Evolutionary conservation across 2,329 filamentous ascomycete species (phyloP).

Genomic region (Metarhizium guizhouense): DNA sequence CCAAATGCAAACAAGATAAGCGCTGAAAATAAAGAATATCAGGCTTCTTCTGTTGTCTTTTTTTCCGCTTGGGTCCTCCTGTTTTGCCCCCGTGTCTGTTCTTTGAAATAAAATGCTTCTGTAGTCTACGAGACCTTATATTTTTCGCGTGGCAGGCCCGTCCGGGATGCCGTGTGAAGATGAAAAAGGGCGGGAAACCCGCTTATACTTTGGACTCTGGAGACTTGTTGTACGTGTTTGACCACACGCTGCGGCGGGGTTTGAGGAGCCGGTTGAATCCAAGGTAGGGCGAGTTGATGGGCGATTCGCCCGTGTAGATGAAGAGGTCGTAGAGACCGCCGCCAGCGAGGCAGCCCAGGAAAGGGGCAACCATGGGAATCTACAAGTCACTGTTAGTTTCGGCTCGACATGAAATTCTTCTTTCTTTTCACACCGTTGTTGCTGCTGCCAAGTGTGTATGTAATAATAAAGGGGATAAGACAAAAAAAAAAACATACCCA

Average conservation of each 20-base stretch:
- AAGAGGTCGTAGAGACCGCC: constrained; percentile 60
- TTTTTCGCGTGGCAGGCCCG: background rate
- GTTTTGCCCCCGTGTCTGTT: background rate
- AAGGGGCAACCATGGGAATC: constrained; percentile 66
- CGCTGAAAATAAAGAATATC: background rate
- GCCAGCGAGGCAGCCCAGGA: constrained; percentile 54
- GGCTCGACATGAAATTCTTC: background rate
- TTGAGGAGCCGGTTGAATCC: constrained; percentile 46
- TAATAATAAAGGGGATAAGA: background rate
- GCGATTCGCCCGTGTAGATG: constrained; percentile 61
- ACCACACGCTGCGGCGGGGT: constrained; percentile 26
- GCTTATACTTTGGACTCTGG: constrained; percentile 14
- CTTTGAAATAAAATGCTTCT: background rate
- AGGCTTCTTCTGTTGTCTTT: background rate
- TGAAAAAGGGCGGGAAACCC: background rate
- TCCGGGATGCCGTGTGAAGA: background rate
- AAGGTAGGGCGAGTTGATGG: constrained; percentile 58
- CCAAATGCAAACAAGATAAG: background rate
- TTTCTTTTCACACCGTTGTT: no score
- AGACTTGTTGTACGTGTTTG: constrained; percentile 21
- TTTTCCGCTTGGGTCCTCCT: background rate
- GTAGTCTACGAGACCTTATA: background rate
- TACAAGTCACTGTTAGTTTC: constrained; percentile 18
- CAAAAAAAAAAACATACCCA: constrained; percentile 38
- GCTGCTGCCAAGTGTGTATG: no score